Conservation (phyloP, 192 early-diverging fungal species). For the Geranomyces variabilis region DNA sequence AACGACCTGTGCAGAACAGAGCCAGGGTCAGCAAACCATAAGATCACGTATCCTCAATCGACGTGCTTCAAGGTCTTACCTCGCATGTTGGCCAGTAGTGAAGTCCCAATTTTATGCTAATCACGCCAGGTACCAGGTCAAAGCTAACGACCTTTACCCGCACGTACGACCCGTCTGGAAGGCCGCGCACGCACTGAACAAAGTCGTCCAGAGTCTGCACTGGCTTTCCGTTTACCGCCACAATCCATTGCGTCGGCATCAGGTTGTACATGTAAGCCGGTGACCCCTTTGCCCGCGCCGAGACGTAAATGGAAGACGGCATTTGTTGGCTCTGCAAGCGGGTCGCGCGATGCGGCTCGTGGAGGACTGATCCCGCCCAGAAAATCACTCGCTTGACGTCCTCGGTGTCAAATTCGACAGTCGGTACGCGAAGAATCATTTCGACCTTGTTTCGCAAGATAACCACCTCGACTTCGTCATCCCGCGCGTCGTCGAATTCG, state of each 20-base stretch:
- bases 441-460: slow-evolving; percentile 77
- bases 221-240: slow-evolving; percentile 49
- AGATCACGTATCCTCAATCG: not conserved
- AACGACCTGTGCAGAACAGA: slow-evolving; percentile 2
- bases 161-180: slow-evolving; percentile 69
- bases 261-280: slow-evolving; percentile 55
- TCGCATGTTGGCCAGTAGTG: slow-evolving; percentile 69
- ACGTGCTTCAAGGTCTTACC: slow-evolving; percentile 25
- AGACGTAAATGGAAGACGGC: slow-evolving; percentile 50
- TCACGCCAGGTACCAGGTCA: slow-evolving; percentile 74
- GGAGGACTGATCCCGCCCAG: slow-evolving; percentile 71
- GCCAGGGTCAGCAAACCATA: not conserved
- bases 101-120: slow-evolving; percentile 69
- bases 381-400: slow-evolving; percentile 68
- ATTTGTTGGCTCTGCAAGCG: slow-evolving; percentile 47
- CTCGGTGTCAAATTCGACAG: slow-evolving; percentile 46
- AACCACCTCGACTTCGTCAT: slow-evolving; percentile 33
- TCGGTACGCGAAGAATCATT: slow-evolving; percentile 65
- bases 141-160: slow-evolving; percentile 76
- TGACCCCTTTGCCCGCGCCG: slow-evolving; percentile 44
- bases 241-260: slow-evolving; percentile 51
- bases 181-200: slow-evolving; percentile 60
- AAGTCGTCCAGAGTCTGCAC: slow-evolving; percentile 81
- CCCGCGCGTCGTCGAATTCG: slow-evolving; percentile 40
- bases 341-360: slow-evolving; percentile 54